A percentile compares a stretch with the other conserved stretches of the same genome.
These are phyloP conservation scores for Volvox reticuliferus DNA, from an alignment of 139 green algal species.

Conservation along the genomic window DNA sequence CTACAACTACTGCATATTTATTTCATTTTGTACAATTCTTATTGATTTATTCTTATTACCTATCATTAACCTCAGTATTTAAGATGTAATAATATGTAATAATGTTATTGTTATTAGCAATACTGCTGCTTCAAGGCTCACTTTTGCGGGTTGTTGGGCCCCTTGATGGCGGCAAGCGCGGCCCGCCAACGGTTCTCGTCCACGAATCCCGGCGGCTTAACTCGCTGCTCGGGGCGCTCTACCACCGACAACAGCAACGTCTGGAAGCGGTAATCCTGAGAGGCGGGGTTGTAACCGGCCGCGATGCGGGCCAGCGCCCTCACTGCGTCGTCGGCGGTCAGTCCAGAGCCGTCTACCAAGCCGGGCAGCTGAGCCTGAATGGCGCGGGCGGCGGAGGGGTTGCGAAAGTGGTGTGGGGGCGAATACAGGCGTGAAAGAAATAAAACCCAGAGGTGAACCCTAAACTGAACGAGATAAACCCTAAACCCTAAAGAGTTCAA, in stretches of 20 bases:
- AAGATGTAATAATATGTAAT: too few species aligned
- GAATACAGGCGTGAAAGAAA: too few species aligned
- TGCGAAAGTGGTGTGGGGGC: not conserved
- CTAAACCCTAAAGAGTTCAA: too few species aligned
- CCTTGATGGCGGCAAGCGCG: constrained; percentile 70
- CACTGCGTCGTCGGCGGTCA: constrained; percentile 46
- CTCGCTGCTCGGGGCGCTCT: constrained; percentile 68
- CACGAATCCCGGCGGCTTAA: constrained; percentile 68
- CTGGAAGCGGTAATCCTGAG: constrained; percentile 73
- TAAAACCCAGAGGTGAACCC: too few species aligned
- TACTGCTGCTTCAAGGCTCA: not conserved
- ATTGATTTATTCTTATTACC: too few species aligned
- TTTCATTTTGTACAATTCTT: too few species aligned
- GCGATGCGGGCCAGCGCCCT: constrained; percentile 41
- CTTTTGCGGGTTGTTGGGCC: constrained; percentile 59
- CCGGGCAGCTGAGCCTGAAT: constrained; percentile 15
- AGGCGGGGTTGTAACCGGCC: constrained; percentile 57
- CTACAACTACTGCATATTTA: too few species aligned
- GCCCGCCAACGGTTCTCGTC: constrained; percentile 85
- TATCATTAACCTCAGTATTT: too few species aligned
- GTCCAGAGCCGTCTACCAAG: constrained; percentile 24
- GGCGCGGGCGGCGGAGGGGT: not conserved
- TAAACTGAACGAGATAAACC: too few species aligned
- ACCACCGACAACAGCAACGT: constrained; percentile 82
- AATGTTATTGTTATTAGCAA: too few species aligned